Conservation (phyloP, 2,329 filamentous ascomycete genomes). For the Hymenoscyphus scutula region DNA sequence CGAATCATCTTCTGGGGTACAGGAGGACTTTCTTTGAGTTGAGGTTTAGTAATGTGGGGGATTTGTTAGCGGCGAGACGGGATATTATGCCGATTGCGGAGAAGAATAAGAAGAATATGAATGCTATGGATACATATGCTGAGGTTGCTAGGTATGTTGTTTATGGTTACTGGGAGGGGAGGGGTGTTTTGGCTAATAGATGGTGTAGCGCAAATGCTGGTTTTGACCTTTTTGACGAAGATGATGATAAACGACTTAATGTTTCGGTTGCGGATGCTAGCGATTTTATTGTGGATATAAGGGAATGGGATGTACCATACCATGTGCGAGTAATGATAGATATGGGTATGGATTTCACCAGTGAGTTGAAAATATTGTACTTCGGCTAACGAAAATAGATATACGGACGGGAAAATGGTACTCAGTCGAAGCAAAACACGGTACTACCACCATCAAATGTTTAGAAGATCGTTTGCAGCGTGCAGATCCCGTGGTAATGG, state of each 20-base stretch:
- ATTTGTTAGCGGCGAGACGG: slow-evolving; percentile 80
- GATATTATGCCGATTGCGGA: slow-evolving; percentile 88
- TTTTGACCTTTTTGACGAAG: slow-evolving; percentile 94
- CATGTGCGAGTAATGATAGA: slow-evolving; percentile 99
- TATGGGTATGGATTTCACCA: slow-evolving; percentile 54
- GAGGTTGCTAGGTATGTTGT: slow-evolving; percentile 78
- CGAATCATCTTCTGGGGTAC: slow-evolving; percentile 93
- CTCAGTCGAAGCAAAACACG: slow-evolving; percentile 89
- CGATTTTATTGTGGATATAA: slow-evolving; percentile 97
- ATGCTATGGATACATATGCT: slow-evolving; percentile 96
- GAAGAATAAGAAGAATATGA: slow-evolving; percentile 94
- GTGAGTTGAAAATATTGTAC: slow-evolving; percentile 21
- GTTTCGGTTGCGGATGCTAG: slow-evolving; percentile 79
- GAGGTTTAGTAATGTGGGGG: slow-evolving; percentile 80
- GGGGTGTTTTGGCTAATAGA: slow-evolving; percentile 22
- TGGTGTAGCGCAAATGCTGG: slow-evolving; percentile 65
- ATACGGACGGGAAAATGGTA: slow-evolving; percentile 98
- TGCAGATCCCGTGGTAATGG: slow-evolving; percentile 95
- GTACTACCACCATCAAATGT: slow-evolving; percentile 75
- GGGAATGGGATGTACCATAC: slow-evolving; percentile 99
- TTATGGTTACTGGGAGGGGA: not conserved
- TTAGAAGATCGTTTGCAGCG: slow-evolving; percentile 85
- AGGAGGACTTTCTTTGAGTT: slow-evolving; percentile 84
- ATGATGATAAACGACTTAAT: slow-evolving; percentile 76
- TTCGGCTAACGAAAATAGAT: slow-evolving; percentile 51